phyloP scores from a whole-genome alignment of 768 basidiomycete species.

The Artomyces pyxidatus region DNA sequence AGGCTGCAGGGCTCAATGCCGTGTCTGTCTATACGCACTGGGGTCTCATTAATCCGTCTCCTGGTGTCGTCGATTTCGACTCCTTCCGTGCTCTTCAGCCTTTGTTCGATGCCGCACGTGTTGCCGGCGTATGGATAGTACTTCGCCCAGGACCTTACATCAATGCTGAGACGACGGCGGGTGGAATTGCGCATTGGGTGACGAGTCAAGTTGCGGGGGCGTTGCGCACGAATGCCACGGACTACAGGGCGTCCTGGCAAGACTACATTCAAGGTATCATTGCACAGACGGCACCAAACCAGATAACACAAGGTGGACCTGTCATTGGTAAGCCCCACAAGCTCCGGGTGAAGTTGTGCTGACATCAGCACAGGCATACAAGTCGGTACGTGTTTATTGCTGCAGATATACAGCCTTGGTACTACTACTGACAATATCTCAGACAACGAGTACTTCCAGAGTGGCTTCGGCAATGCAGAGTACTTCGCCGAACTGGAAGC shows the following conservation, averaged over 20 bases:
- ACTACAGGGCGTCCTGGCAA: conserved; percentile 64
- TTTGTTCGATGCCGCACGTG: conserved; percentile 65
- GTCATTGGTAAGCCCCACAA: conserved; percentile 50
- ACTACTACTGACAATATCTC: conserved; percentile 1
- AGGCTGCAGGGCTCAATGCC: conserved; percentile 74
- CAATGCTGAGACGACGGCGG: conserved; percentile 77
- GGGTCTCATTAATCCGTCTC: conserved; percentile 70
- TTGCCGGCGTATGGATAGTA: conserved; percentile 70
- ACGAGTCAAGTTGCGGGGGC: conserved; percentile 58
- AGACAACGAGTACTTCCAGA: conserved; percentile 76
- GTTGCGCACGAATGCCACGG: conserved; percentile 67
- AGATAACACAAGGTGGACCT: conserved; percentile 66
- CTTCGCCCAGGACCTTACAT: conserved; percentile 72
- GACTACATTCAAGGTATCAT: conserved; percentile 65
- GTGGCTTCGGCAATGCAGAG: conserved; percentile 30
- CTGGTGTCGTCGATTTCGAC: conserved; percentile 64
- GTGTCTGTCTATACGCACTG: conserved; percentile 76
- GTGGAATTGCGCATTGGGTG: conserved; percentile 64
- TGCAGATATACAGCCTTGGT: background rate
- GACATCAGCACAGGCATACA: conserved; percentile 37
- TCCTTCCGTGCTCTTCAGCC: conserved; percentile 63
- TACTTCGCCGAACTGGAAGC: conserved; percentile 60
- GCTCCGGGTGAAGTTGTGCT: background rate
- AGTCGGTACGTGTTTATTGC: conserved; percentile 33
- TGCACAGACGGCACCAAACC: conserved; percentile 48